Conservation (phyloP, 2,329 filamentous ascomycete species). For the Neoarthrinium moseri region DNA sequence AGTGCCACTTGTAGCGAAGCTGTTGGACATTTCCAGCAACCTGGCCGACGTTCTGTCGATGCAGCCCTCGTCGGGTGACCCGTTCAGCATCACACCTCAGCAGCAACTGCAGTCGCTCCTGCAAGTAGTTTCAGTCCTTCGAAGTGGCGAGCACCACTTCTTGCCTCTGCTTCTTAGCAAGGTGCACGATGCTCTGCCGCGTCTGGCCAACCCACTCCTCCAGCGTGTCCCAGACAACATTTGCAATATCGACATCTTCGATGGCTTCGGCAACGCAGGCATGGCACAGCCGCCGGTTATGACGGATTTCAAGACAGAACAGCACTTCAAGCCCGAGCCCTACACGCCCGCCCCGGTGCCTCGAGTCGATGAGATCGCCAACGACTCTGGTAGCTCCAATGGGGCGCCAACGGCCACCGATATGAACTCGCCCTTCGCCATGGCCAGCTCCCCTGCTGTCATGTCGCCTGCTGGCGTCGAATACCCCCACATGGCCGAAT, state of each 20-base stretch:
- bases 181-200: constrained; percentile 69
- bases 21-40: constrained; percentile 73
- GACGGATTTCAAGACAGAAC: constrained; percentile 45
- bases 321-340: constrained; percentile 28
- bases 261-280: constrained; percentile 62
- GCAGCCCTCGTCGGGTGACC: constrained; percentile 57
- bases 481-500: constrained; percentile 46
- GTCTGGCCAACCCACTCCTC: constrained; percentile 59
- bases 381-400: constrained; percentile 35
- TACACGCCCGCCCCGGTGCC: constrained; percentile 34
- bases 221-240: constrained; percentile 56
- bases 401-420: constrained; percentile 34
- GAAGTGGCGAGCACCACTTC: constrained; percentile 75
- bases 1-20: constrained; percentile 75
- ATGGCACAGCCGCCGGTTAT: constrained; percentile 54
- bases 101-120: constrained; percentile 73
- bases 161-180: constrained; percentile 75
- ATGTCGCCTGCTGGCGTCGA: constrained; percentile 50
- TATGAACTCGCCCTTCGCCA: constrained; percentile 47
- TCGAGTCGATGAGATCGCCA: constrained; percentile 37
- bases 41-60: constrained; percentile 72
- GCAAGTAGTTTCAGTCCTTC: constrained; percentile 65
- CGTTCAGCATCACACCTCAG: constrained; percentile 65
- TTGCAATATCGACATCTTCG: constrained; percentile 59
- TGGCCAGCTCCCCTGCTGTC: constrained; percentile 49